Evolutionary conservation across 2,329 filamentous ascomycete genomes (phyloP).

Genomic region (Colletotrichum sp.): DNA sequence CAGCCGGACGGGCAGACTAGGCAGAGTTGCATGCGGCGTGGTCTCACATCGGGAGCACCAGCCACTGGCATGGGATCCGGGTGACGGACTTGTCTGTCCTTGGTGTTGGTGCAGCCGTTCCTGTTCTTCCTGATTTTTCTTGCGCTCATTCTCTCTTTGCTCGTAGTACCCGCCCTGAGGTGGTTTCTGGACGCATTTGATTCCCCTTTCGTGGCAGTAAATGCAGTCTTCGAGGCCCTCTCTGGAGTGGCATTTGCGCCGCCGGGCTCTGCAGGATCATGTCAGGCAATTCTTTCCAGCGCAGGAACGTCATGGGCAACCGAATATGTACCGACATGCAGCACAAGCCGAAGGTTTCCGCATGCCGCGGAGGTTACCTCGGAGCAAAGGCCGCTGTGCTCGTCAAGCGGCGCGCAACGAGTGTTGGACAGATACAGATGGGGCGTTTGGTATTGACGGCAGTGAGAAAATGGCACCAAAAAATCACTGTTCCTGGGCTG

Average conservation of each 20-base stretch:
- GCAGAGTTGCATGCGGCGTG: constrained; percentile 13
- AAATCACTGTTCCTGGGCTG: no score
- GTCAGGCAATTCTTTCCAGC: constrained; percentile 5
- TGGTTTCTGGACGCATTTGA: constrained; percentile 51
- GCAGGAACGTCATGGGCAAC: neutral
- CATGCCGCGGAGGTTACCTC: constrained; percentile 8
- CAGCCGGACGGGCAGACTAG: constrained; percentile 21
- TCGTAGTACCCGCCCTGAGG: constrained; percentile 22
- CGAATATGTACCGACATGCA: constrained; percentile 20
- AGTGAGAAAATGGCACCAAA: neutral
- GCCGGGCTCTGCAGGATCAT: constrained; percentile 10
- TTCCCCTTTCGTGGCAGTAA: constrained; percentile 53
- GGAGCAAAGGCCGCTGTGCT: constrained; percentile 5
- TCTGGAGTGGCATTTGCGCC: constrained; percentile 19
- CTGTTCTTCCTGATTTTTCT: neutral
- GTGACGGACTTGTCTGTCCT: neutral
- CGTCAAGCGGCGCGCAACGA: neutral
- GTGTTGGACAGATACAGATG: neutral
- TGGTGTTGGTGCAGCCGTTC: neutral
- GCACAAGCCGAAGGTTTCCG: constrained; percentile 25
- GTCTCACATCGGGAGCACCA: constrained; percentile 10
- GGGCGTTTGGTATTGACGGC: neutral
- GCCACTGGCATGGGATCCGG: neutral
- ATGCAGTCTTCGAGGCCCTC: constrained; percentile 50
- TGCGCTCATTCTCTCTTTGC: constrained; percentile 18